Percentiles rank a stretch among this genome's conserved stretches.
Evolutionary conservation across 352 stramenopile genomes (phyloP).

Genomic region (Phytophthora boehmeriae): DNA sequence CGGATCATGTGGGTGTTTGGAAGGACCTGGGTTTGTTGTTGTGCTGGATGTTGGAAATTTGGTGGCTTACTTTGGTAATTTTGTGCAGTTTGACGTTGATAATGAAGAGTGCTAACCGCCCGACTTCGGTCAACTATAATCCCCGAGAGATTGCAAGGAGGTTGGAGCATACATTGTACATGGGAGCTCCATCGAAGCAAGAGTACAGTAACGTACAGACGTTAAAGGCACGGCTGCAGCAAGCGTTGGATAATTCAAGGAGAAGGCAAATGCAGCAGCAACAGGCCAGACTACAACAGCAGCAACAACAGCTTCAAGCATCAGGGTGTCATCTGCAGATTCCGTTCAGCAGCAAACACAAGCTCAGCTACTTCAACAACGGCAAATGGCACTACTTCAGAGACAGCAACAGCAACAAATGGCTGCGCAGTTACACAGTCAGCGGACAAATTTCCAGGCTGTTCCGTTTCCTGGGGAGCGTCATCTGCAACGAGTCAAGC

Average conservation of each 20-base stretch:
- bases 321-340: slow-evolving; percentile 41
- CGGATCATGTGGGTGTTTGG: slow-evolving; percentile 80
- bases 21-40: slow-evolving; percentile 2
- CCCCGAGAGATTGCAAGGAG: slow-evolving; percentile 83
- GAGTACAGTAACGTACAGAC: slow-evolving; percentile 91
- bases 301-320: slow-evolving; percentile 45
- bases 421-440: slow-evolving; percentile 70
- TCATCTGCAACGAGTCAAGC: slow-evolving; percentile 40
- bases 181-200: slow-evolving; percentile 81
- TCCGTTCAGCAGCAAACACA: slow-evolving; percentile 49
- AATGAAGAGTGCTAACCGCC: slow-evolving; percentile 90
- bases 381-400: slow-evolving; percentile 65
- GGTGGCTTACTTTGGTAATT: slow-evolving; percentile 10
- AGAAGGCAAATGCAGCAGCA: slow-evolving; percentile 83
- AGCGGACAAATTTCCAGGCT: slow-evolving; percentile 66
- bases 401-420: slow-evolving; percentile 80
- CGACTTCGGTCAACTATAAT: slow-evolving; percentile 90
- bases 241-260: slow-evolving; percentile 85
- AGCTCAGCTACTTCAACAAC: slow-evolving; percentile 58
- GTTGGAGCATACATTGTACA: slow-evolving; percentile 88
- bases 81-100: slow-evolving; percentile 82
- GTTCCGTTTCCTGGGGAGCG: slow-evolving; percentile 60
- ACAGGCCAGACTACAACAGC: slow-evolving; percentile 35
- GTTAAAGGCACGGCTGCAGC: slow-evolving; percentile 81
- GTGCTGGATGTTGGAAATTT: slow-evolving; percentile 9